These are phyloP conservation scores for Fusarium verrucosum DNA, from an alignment of 2,329 filamentous ascomycete genomes.

Conservation along the genomic window DNA sequence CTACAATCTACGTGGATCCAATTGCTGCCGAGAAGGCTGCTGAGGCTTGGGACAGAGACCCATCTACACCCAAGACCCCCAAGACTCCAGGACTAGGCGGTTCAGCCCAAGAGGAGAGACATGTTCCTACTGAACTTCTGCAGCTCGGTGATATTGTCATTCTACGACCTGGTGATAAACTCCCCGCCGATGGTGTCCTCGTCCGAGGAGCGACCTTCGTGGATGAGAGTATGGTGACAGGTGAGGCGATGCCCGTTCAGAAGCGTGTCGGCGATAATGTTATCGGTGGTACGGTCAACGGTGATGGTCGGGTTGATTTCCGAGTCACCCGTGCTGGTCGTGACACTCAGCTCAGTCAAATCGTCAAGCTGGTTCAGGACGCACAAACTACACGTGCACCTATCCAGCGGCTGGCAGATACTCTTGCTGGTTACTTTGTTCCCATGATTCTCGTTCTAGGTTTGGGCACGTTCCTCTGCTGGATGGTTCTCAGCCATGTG, in stretches of 20 bases:
- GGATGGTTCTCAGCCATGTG: slow-evolving; percentile 95
- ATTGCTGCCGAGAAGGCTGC: slow-evolving; percentile 92
- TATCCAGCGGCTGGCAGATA: slow-evolving; percentile 92
- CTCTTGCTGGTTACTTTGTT: slow-evolving; percentile 92
- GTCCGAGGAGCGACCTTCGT: slow-evolving; percentile 92
- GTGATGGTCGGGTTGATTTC: slow-evolving; percentile 90
- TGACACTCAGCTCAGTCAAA: slow-evolving; percentile 96
- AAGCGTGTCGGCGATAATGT: slow-evolving; percentile 83
- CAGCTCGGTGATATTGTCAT: slow-evolving; percentile 94
- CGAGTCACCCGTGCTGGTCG: slow-evolving; percentile 90
- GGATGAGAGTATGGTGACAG: slow-evolving; percentile 98
- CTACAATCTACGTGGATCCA: slow-evolving; percentile 93
- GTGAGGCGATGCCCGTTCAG: slow-evolving; percentile 93
- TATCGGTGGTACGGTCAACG: slow-evolving; percentile 96
- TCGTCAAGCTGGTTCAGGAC: slow-evolving; percentile 97
- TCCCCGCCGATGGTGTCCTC: slow-evolving; percentile 89
- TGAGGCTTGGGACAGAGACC: slow-evolving; percentile 70
- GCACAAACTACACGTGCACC: slow-evolving; percentile 94
- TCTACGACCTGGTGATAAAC: slow-evolving; percentile 93
- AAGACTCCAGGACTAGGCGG: slow-evolving; percentile 52
- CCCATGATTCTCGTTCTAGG: slow-evolving; percentile 88
- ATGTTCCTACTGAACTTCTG: slow-evolving; percentile 93
- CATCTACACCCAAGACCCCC: slow-evolving; percentile 46
- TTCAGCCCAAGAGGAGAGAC: slow-evolving; percentile 78
- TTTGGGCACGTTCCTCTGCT: slow-evolving; percentile 82